These are phyloP conservation scores for Talaromyces liani DNA, from an alignment of 495 filamentous ascomycete genomes.

Conservation along the genomic window DNA sequence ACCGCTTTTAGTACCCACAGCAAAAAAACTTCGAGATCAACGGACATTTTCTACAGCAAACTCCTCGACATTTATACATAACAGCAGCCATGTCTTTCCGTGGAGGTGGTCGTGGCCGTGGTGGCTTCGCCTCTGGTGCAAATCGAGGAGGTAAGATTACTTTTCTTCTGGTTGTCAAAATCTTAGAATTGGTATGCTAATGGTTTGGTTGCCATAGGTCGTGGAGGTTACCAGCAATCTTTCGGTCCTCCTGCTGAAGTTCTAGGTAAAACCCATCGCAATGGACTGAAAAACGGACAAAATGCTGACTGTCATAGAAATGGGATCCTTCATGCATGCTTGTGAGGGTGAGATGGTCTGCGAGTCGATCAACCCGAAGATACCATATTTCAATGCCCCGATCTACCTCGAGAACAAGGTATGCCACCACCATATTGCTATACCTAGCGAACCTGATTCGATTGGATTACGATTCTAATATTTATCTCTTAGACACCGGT, in stretches of 20 bases:
- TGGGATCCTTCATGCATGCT: slow-evolving; percentile 88
- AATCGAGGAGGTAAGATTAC: slow-evolving; percentile 36
- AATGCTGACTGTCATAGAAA: slow-evolving; percentile 49
- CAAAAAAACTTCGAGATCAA: slow-evolving; percentile 41
- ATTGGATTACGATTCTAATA: slow-evolving; percentile 14
- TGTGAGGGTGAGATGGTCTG: slow-evolving; percentile 97
- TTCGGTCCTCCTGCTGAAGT: slow-evolving; percentile 63
- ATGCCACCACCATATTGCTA: slow-evolving; percentile 9
- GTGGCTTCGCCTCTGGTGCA: slow-evolving; percentile 38
- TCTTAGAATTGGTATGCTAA: slow-evolving; percentile 13
- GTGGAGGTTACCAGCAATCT: slow-evolving; percentile 56
- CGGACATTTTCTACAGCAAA: slow-evolving; percentile 16
- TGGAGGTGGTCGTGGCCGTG: slow-evolving; percentile 34
- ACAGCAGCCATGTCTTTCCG: slow-evolving; percentile 45
- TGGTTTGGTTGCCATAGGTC: slow-evolving; percentile 40
- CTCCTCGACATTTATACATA: slow-evolving; percentile 11
- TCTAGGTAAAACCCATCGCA: slow-evolving; percentile 38
- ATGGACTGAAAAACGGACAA: not conserved
- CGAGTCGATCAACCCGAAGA: slow-evolving; percentile 86
- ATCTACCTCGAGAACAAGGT: slow-evolving; percentile 99
- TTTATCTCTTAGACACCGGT: slow-evolving; percentile 40
- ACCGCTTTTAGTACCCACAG: slow-evolving; percentile 40
- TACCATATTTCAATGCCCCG: slow-evolving; percentile 97
- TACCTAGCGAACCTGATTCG: not conserved
- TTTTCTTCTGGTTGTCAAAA: slow-evolving; percentile 7